phyloP scores from a whole-genome alignment of 805 yeast species.

The Metschnikowia sp. region DNA sequence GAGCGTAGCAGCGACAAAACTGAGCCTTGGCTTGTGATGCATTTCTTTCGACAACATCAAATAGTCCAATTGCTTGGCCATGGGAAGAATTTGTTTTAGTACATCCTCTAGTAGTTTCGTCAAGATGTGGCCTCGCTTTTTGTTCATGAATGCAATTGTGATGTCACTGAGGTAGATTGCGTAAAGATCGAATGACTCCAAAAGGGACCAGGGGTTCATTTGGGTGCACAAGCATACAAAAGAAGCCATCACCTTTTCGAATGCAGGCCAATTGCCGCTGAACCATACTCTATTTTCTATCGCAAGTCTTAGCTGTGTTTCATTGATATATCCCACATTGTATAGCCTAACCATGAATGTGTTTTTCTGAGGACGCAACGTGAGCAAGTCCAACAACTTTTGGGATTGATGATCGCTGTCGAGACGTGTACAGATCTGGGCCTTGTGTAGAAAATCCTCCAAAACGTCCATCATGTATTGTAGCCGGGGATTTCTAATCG shows the following conservation, averaged over 20 bases:
- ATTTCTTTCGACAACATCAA: conserved; percentile 42
- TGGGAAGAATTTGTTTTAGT: conserved; percentile 40
- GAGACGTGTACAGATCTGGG: conserved; percentile 26
- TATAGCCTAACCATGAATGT: conserved; percentile 26
- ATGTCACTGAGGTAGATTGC: conserved; percentile 46
- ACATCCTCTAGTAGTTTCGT: conserved; percentile 34
- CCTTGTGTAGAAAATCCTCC: conserved; percentile 25
- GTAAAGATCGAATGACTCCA: conserved; percentile 54
- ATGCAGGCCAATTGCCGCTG: conserved; percentile 43
- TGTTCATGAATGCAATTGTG: conserved; percentile 48
- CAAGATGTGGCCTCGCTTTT: conserved; percentile 36
- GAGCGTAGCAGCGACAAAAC: conserved; percentile 51
- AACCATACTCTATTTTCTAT: conserved; percentile 24
- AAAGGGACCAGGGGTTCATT: conserved; percentile 49
- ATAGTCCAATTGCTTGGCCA: conserved; percentile 39
- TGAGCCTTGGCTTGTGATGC: conserved; percentile 41
- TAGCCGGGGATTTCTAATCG: neutral
- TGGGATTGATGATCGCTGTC: conserved; percentile 21
- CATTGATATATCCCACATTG: conserved; percentile 15
- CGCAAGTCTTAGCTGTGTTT: conserved; percentile 15
- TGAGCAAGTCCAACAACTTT: conserved; percentile 21
- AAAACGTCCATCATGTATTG: conserved; percentile 19
- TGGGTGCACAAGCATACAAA: conserved; percentile 49
- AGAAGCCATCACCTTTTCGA: conserved; percentile 41
- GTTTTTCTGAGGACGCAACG: conserved; percentile 25